phyloP scores from a whole-genome alignment of 805 yeast genomes.

The Teunomyces panamensis region DNA sequence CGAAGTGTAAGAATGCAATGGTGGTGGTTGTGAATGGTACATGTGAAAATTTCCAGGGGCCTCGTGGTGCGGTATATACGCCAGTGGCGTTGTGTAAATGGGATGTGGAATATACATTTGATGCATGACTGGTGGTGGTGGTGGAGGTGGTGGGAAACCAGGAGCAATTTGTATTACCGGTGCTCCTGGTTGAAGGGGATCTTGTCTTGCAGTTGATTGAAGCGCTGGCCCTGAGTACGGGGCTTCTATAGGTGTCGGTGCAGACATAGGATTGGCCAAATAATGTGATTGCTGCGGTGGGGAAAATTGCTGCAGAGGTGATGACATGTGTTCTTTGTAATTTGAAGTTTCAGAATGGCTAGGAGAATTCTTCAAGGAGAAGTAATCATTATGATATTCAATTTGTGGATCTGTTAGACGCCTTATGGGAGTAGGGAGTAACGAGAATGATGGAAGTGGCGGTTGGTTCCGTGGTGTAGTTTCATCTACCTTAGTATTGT shows the following conservation, averaged over 20 bases:
- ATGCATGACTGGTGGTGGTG: not conserved
- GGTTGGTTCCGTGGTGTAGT: conserved; percentile 4
- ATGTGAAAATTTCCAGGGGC: not conserved
- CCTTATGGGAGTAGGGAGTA: conserved; percentile 13
- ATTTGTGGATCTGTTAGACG: conserved; percentile 14
- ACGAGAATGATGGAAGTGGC: not conserved
- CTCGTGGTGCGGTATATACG: not conserved
- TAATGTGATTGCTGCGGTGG: not conserved
- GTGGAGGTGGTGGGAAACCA: conserved; percentile 1
- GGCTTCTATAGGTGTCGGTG: not conserved
- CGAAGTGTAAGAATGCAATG: not conserved
- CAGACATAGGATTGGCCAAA: not conserved
- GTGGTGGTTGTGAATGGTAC: not conserved
- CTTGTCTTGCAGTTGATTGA: not conserved
- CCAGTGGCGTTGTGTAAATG: not conserved
- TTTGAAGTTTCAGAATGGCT: conserved; percentile 3
- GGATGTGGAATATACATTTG: conserved; percentile 1
- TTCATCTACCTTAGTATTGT: conserved; percentile 11
- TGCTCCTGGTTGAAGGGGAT: not conserved
- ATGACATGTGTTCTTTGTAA: conserved; percentile 8
- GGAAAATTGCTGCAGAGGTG: conserved; percentile 2
- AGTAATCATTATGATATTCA: conserved; percentile 1
- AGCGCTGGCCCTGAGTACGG: not conserved
- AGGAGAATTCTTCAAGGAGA: conserved; percentile 4
- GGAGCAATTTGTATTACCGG: not conserved